These are phyloP conservation scores for Rasamsonia emersonii DNA, from an alignment of 2,329 filamentous ascomycete species.

Conservation along the genomic window DNA sequence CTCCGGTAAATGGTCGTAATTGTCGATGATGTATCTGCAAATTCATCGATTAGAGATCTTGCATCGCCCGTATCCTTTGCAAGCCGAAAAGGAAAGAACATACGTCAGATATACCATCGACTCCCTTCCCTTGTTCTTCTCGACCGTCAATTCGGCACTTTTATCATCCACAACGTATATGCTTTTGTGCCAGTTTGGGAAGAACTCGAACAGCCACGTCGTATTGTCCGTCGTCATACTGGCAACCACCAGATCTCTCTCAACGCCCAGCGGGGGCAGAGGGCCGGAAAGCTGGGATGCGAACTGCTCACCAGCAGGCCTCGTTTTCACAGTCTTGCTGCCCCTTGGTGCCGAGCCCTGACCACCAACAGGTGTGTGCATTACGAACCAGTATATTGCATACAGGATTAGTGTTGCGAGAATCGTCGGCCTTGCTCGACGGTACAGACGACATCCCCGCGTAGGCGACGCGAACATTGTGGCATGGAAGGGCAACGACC, in stretches of 20 bases:
- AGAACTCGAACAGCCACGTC: conserved; percentile 30
- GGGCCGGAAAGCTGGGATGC: too few relatives aligned
- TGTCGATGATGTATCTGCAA: conserved; percentile 34
- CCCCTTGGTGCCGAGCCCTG: not conserved
- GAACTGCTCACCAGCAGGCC: not conserved
- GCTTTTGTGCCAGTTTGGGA: conserved; percentile 43
- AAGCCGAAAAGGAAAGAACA: conserved; percentile 6
- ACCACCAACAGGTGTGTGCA: not conserved
- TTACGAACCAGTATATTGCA: conserved; percentile 7
- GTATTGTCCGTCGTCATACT: conserved; percentile 32
- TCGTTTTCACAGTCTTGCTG: not conserved
- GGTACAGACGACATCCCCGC: too few relatives aligned
- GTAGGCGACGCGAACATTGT: conserved; percentile 1
- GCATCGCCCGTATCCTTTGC: not conserved
- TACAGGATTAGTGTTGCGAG: conserved; percentile 5
- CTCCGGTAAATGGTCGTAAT: conserved; percentile 33
- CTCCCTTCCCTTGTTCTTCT: conserved; percentile 35
- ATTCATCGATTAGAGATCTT: too few relatives aligned
- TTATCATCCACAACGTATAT: conserved; percentile 49
- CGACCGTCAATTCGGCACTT: conserved; percentile 40
- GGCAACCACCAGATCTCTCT: conserved; percentile 30
- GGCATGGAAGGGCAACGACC: too few relatives aligned
- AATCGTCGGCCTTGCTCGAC: conserved; percentile 3
- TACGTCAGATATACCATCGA: conserved; percentile 39
- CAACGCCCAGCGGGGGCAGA: too few relatives aligned